Conservation (phyloP, 2,329 filamentous ascomycete species). For the Ophiostoma ulmi region DNA sequence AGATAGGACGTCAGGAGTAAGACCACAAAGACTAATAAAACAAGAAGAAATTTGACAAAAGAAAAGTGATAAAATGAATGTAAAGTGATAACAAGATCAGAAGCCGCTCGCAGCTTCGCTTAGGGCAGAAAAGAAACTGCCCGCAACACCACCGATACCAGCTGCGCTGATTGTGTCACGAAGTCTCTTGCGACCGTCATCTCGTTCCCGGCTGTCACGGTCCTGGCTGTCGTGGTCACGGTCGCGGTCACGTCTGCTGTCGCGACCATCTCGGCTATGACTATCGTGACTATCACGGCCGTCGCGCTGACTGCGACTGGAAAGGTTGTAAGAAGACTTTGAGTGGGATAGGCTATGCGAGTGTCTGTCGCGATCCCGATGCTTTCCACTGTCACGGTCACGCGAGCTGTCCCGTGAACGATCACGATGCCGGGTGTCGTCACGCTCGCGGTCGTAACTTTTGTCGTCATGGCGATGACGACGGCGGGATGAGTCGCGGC, state of each 20-base stretch:
- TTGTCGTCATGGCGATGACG: conserved; percentile 11
- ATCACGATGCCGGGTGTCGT: conserved; percentile 32
- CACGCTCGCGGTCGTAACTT: conserved; percentile 31
- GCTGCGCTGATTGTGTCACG: conserved; percentile 54
- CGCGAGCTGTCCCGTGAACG: conserved; percentile 22
- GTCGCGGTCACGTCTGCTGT: background rate
- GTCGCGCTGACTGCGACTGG: conserved; percentile 18
- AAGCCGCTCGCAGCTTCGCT: conserved; percentile 48
- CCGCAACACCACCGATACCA: conserved; percentile 57
- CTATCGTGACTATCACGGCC: conserved; percentile 17
- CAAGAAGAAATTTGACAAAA: background rate
- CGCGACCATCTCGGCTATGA: background rate
- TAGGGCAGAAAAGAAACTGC: conserved; percentile 53
- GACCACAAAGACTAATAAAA: background rate
- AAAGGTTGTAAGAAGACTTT: conserved; percentile 2
- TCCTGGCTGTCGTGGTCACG: conserved; percentile 17
- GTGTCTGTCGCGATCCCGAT: conserved; percentile 32
- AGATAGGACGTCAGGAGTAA: background rate
- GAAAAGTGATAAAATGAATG: background rate
- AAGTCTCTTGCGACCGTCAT: conserved; percentile 37
- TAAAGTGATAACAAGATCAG: conserved; percentile 22
- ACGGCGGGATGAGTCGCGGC: conserved; percentile 5
- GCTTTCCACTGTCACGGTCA: conserved; percentile 27
- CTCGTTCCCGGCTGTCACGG: conserved; percentile 20
- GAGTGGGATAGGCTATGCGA: background rate